phyloP scores from a whole-genome alignment of 2,329 filamentous ascomycete genomes.

The Xylaria sp. region DNA sequence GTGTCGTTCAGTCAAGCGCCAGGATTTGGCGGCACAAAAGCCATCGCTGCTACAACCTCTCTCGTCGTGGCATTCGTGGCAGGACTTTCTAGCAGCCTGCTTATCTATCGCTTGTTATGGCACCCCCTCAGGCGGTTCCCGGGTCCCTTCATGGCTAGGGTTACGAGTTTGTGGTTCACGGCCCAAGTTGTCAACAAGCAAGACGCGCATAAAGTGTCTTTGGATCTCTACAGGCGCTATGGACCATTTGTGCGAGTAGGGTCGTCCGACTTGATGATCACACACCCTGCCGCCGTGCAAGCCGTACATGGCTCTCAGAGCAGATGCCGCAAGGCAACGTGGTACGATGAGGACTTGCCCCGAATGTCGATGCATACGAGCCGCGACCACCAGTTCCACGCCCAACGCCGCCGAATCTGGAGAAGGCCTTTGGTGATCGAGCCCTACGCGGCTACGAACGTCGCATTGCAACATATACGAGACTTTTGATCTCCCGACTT shows the following conservation, averaged over 20 bases:
- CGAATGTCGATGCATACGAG: slow-evolving; percentile 45
- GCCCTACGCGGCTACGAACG: slow-evolving; percentile 34
- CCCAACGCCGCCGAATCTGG: slow-evolving; percentile 34
- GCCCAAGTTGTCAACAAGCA: slow-evolving; percentile 60
- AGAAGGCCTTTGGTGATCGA: slow-evolving; percentile 23
- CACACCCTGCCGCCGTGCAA: slow-evolving; percentile 32
- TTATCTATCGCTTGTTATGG: slow-evolving; percentile 45
- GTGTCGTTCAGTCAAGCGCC: too few relatives aligned
- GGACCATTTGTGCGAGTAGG: slow-evolving; percentile 46
- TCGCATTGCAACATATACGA: slow-evolving; percentile 18
- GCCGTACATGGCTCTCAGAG: slow-evolving; percentile 45
- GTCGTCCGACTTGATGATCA: slow-evolving; percentile 43
- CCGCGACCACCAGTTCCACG: slow-evolving; percentile 39
- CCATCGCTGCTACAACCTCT: too few relatives aligned
- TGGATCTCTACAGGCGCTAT: slow-evolving; percentile 57
- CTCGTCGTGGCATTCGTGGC: too few relatives aligned
- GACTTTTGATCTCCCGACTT: slow-evolving; percentile 26
- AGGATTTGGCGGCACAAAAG: too few relatives aligned
- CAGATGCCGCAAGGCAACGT: slow-evolving; percentile 47
- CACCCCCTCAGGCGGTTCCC: slow-evolving; percentile 50
- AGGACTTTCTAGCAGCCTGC: slow-evolving; percentile 41
- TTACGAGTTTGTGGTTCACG: slow-evolving; percentile 49
- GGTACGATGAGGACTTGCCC: slow-evolving; percentile 45
- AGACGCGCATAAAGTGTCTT: slow-evolving; percentile 55
- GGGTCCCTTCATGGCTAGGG: slow-evolving; percentile 48